phyloP scores from a whole-genome alignment of 495 filamentous ascomycete species.

The Staphylotrichum tortipilum region DNA sequence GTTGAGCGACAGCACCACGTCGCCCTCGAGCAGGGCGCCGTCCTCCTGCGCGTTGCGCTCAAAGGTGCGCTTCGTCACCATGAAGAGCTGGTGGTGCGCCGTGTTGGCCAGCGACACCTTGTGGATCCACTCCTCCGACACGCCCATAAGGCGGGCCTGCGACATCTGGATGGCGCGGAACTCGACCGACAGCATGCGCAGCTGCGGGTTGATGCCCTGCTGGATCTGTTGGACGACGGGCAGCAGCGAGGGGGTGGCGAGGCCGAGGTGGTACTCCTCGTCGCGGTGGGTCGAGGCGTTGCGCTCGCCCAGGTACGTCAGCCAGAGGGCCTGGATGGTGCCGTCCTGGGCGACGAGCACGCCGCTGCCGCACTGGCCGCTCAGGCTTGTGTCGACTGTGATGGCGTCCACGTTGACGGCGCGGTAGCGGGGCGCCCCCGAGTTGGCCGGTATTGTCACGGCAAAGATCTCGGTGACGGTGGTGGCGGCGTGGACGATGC shows the following conservation, averaged over 20 bases:
- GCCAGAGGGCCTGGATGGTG: conserved; percentile 87
- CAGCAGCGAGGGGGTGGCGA: conserved; percentile 79
- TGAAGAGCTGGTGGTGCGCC: conserved; percentile 91
- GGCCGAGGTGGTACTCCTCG: conserved; percentile 92
- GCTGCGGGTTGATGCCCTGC: conserved; percentile 62
- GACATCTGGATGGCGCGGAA: conserved; percentile 94
- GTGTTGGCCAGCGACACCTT: conserved; percentile 79
- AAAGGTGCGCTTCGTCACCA: conserved; percentile 78
- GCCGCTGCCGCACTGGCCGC: conserved; percentile 87
- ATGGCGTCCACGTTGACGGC: conserved; percentile 97
- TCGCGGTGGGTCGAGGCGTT: conserved; percentile 70
- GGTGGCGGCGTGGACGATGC: conserved; percentile 88
- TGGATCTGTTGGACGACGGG: conserved; percentile 80
- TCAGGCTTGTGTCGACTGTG: conserved; percentile 88
- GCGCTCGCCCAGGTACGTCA: conserved; percentile 92
- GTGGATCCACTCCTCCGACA: conserved; percentile 89
- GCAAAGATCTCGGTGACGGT: conserved; percentile 96
- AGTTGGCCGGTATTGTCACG: conserved; percentile 90
- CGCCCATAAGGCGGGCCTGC: conserved; percentile 96
- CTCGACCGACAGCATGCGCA: conserved; percentile 88
- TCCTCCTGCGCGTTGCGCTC: conserved; percentile 57
- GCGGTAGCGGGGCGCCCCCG: conserved; percentile 82
- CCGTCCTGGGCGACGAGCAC: conserved; percentile 85
- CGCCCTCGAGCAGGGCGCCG: conserved; percentile 68
- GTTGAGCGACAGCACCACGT: conserved; percentile 87